Base-by-base conservation (phyloP, 371 early-diverging fungal species). In the Zychaea mexicana region DNA sequence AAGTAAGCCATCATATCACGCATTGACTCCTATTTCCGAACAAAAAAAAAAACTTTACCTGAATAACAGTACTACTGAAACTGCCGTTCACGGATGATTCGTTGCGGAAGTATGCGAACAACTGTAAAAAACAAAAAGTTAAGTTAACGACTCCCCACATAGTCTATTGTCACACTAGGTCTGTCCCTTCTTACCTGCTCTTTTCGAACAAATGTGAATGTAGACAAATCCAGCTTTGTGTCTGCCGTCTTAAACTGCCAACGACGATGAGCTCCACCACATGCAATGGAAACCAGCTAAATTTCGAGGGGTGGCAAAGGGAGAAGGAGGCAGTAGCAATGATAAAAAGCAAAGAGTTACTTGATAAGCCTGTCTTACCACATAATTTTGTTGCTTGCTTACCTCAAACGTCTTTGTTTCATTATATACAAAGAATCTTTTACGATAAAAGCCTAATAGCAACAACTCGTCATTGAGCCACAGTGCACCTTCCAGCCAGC, bases 341-440 rank as follows among this genome's bases (percentile, higher is more conserved):
- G 22, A 31, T 10, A 26, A 45, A 57, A 49, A 24, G 17, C 6
- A 36, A n/a, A n/a, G n/a, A n/a, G n/a, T n/a, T n/a, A n/a, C n/a
- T n/a, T n/a, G n/a, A n/a, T n/a, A n/a, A n/a, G n/a, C n/a, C n/a
- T n/a, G n/a, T 10, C 33, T 8, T 12, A 21, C 8, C 30, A 38
- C 24, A 17, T 1, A 10, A 1, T 36, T 12, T 21, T 21, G 30
- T 57, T 39, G 3, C 13, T 38, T 24, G 10, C 52, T 12, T 55
- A 84, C 82, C 77, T 87, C 84, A 66, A 83, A 90, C 46, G 84
- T 83, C 65, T 89, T 90, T 15, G 81, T 74, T 67, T 89, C 89
- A 62, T 92, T 90, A 64, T 87, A 90, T 0, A 89, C 84, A 70
- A 90, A 90, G 60, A 89, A 86, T 31, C 85, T 69, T 62, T 90